Evolutionary conservation across 2,329 filamentous ascomycete species (phyloP), one percentile per base, ranked within the genome.

Genomic region (Pseudogymnoascus sp.): DNA sequence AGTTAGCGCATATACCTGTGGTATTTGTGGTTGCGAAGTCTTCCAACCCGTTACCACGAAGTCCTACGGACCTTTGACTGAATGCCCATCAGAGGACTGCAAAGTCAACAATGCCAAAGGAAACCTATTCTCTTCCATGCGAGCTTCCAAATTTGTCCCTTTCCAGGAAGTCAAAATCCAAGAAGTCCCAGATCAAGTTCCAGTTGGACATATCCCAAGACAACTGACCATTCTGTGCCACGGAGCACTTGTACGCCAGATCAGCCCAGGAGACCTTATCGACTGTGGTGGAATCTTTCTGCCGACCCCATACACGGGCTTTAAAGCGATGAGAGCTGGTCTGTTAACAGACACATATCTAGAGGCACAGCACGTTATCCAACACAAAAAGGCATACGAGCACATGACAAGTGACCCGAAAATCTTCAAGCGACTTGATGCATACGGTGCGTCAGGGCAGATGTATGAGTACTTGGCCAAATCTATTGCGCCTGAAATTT

Each of bases 141-240:
- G 95, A 70, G 95, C 93, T 0, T 97, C 93, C 61, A 99, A 97
- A 72, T 99, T 97, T 73, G 79, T 96, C 71, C 92, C 95, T 3
- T 99, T 99, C 80, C 95, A 99, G 76, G 95, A 99, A 76, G 86
- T 97, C 77, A 97, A 97, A 79, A 92, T 99, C 64, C 95, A 99
- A 77, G 95, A 99, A 75, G 91, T 97, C 86, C 92, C 95, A n/a
- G 95, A 99, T 74, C 95, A 99, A 75, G 95, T 99, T 0, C 95
- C 95, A 6, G 96, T 99, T 67, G 95, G 95, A 61, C 95, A 99
- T 74, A 99, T 99, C 70, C 95, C 95, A 34, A 86, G 95, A 65
- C 91, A 91, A 64, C 79, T 99, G 67, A 97, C 93, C 0, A 80
- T 99, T 21, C 85, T 96, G 71, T 96, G 92, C 76, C 89, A 96